Percentiles rank a stretch among this genome's conserved stretches.
phyloP scores from a whole-genome alignment of 768 basidiomycete species.

The Lepiota subincarnata region DNA sequence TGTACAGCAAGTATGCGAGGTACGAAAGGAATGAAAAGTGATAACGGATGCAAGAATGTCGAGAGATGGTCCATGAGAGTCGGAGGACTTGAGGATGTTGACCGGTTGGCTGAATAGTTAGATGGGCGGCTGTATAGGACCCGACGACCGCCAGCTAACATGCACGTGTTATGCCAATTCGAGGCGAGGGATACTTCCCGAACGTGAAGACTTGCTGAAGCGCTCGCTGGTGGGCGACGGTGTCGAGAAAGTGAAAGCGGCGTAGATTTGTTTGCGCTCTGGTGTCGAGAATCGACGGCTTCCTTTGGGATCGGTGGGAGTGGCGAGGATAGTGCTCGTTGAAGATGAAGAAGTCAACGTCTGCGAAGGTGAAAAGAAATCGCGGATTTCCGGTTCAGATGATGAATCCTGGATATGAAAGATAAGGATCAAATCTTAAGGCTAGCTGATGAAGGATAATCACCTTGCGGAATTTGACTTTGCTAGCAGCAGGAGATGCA shows the following conservation, averaged over 20 bases:
- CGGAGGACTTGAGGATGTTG: not conserved
- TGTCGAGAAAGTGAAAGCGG: slow-evolving; percentile 75
- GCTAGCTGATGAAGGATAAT: slow-evolving; percentile 12
- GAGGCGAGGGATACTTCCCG: slow-evolving; percentile 25
- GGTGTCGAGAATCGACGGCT: slow-evolving; percentile 60
- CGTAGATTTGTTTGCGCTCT: slow-evolving; percentile 67
- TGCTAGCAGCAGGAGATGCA: slow-evolving; percentile 18
- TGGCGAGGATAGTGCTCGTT: slow-evolving; percentile 20
- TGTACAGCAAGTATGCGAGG: slow-evolving; percentile 7
- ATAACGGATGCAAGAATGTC: slow-evolving; percentile 1
- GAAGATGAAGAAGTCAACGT: slow-evolving; percentile 25
- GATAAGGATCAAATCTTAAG: slow-evolving; percentile 11
- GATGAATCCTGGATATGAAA: slow-evolving; percentile 41
- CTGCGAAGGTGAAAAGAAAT: slow-evolving; percentile 43
- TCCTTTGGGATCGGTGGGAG: slow-evolving; percentile 22
- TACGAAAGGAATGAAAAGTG: not conserved
- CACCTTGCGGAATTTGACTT: slow-evolving; percentile 33
- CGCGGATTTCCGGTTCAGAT: slow-evolving; percentile 52
- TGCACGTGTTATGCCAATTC: slow-evolving; percentile 4
- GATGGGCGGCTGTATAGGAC: not conserved
- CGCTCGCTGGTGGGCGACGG: slow-evolving; percentile 61
- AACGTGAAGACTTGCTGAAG: slow-evolving; percentile 40
- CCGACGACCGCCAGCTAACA: not conserved
- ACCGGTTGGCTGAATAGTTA: not conserved
- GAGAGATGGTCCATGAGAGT: not conserved